A percentile compares a stretch with the other conserved stretches of the same genome.
Conservation (phyloP, 2,329 filamentous ascomycete species). For the Boeremia lycopersici region DNA sequence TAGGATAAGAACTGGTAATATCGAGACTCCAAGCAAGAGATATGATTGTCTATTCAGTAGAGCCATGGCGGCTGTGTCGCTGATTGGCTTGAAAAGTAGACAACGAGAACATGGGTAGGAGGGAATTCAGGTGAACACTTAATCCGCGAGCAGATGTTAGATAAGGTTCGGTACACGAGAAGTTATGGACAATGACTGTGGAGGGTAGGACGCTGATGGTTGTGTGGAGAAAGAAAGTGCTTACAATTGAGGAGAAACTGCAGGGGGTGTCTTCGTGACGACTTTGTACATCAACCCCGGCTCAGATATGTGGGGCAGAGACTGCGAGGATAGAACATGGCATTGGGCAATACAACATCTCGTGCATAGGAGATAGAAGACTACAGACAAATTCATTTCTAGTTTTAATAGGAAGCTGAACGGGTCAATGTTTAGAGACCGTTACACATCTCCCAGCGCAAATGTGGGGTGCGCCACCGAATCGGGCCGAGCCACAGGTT, state of each 20-base stretch:
- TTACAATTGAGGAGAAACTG: too few relatives aligned
- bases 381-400: not conserved
- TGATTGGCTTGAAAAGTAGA: not conserved
- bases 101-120: too few relatives aligned
- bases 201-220: not conserved
- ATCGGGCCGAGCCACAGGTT: not conserved
- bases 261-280: too few relatives aligned
- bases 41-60: not conserved
- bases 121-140: not conserved
- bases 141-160: not conserved
- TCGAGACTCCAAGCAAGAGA: not conserved
- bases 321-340: not conserved
- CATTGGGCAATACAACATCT: not conserved
- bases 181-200: not conserved
- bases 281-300: not conserved
- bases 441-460: not conserved
- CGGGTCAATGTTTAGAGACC: too few relatives aligned
- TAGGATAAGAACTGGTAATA: not conserved
- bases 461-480: not conserved
- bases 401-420: not conserved
- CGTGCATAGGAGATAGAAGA: too few relatives aligned
- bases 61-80: not conserved
- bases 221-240: not conserved
- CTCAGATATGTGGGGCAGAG: constrained; percentile 3
- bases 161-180: not conserved